These are phyloP conservation scores for Penicillium malachiteum DNA, from an alignment of 495 filamentous ascomycete species.

Conservation along the genomic window DNA sequence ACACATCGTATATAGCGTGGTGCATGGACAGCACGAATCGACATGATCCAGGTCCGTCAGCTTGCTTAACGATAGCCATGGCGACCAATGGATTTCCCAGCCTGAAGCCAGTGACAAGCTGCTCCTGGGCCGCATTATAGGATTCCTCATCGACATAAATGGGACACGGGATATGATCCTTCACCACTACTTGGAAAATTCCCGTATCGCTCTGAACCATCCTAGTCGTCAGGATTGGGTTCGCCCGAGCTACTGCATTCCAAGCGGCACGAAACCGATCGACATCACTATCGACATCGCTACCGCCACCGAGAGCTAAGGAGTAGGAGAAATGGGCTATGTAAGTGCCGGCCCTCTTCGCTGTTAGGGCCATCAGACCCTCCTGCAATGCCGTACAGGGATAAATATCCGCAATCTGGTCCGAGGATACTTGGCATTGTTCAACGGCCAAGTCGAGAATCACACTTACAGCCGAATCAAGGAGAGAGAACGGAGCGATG, in stretches of 20 bases:
- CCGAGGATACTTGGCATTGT: not conserved
- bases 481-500: not conserved
- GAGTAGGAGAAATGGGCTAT: not conserved
- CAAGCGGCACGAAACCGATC: too few species aligned
- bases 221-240: too few species aligned
- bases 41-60: not conserved
- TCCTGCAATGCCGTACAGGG: not conserved
- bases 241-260: too few species aligned
- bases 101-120: too few species aligned
- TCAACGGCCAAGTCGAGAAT: not conserved
- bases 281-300: too few species aligned
- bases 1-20: not conserved
- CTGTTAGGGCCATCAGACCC: not conserved
- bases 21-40: not conserved
- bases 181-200: too few species aligned
- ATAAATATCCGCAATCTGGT: slow-evolving; percentile 1
- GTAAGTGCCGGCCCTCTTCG: not conserved
- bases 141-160: too few species aligned
- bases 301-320: not conserved
- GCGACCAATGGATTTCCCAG: not conserved
- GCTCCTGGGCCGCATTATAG: too few species aligned
- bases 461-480: not conserved
- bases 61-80: not conserved
- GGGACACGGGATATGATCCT: too few species aligned
- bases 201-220: too few species aligned